These are phyloP conservation scores for Gynandropsis gynandra DNA, from an alignment of 345 rosid genomes.

Conservation along the genomic window DNA sequence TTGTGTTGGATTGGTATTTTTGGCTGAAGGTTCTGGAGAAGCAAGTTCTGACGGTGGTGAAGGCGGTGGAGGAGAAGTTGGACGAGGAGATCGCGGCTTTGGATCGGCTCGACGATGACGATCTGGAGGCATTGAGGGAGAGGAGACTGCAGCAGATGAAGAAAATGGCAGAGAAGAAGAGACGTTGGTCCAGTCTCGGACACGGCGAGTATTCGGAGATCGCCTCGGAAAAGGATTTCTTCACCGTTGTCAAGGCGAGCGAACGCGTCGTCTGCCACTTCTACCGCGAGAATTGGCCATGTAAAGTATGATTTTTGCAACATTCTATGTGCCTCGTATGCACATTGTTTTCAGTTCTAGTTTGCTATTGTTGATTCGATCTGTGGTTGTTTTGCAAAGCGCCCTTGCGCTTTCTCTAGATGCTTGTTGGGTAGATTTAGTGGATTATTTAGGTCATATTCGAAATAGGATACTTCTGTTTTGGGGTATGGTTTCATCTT, in stretches of 20 bases:
- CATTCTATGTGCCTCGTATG: not conserved
- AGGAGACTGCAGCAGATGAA: constrained; percentile 85
- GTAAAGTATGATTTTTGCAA: constrained; percentile 49
- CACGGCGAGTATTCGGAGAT: constrained; percentile 93
- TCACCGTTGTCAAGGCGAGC: constrained; percentile 76
- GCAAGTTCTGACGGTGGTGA: constrained; percentile 77
- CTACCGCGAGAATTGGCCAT: constrained; percentile 97
- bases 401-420: too few relatives aligned
- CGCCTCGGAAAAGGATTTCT: constrained; percentile 75
- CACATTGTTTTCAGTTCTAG: not conserved
- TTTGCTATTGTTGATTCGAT: too few relatives aligned
- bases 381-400: too few relatives aligned
- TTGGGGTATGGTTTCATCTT: not conserved
- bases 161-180: constrained; percentile 87
- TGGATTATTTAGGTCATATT: too few relatives aligned
- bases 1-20: not conserved
- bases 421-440: too few relatives aligned
- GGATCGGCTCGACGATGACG: constrained; percentile 79
- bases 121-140: constrained; percentile 74
- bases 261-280: constrained; percentile 96
- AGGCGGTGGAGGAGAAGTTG: constrained; percentile 81
- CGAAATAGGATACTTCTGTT: too few relatives aligned
- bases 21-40: constrained; percentile 65
- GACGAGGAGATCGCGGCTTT: constrained; percentile 85
- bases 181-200: constrained; percentile 93